phyloP scores from a whole-genome alignment of 129 eudicot genomes.

The Ambrosia trifida region DNA sequence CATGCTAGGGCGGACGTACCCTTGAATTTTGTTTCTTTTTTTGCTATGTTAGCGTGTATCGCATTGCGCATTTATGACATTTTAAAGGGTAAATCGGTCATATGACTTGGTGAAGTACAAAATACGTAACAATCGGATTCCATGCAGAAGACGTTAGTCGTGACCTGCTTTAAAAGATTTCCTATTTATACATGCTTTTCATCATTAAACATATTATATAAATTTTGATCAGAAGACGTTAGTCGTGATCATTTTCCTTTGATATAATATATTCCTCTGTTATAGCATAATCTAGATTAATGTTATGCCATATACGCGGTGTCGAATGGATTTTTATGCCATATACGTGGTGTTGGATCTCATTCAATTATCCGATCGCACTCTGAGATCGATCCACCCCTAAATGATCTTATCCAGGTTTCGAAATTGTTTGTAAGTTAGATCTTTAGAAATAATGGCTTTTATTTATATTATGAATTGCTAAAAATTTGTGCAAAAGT shows the following conservation, averaged over 20 bases:
- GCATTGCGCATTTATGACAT: neutral
- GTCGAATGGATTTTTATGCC: conserved; percentile 9
- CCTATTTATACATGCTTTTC: conserved; percentile 13
- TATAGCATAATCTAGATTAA: conserved; percentile 2
- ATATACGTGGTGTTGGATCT: neutral
- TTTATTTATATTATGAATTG: neutral
- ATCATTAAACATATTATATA: conserved; percentile 3
- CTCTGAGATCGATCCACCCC: neutral
- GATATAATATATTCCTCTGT: conserved; percentile 13
- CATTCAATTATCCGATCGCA: neutral
- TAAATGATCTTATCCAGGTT: conserved; percentile 5
- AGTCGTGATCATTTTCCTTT: conserved; percentile 21
- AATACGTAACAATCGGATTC: neutral
- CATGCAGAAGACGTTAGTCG: neutral
- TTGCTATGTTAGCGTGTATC: neutral
- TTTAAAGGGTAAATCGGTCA: conserved; percentile 32
- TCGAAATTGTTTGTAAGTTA: neutral
- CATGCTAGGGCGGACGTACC: conserved; percentile 2
- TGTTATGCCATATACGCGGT: conserved; percentile 1
- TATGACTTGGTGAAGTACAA: neutral
- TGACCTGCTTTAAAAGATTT: conserved; percentile 6
- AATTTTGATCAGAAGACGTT: conserved; percentile 12
- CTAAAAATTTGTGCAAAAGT: neutral
- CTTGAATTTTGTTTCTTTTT: neutral
- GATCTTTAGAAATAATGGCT: neutral